Conservation (phyloP, 805 yeast genomes). For the Starmerella floris region DNA sequence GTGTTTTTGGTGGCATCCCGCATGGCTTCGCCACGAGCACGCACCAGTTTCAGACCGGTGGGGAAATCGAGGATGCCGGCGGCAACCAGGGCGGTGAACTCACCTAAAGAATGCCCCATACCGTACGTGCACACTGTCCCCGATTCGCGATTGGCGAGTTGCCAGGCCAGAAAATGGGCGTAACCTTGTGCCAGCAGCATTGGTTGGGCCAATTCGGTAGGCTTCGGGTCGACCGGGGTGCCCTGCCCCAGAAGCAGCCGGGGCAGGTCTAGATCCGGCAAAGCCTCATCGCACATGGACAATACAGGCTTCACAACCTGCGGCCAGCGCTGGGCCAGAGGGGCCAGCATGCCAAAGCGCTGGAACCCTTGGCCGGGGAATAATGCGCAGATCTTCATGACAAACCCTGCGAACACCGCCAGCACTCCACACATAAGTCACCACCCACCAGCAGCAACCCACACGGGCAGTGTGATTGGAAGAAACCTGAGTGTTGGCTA, state of each 20-base stretch:
- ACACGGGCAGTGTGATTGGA: no score
- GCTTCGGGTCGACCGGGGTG: conserved; percentile 17
- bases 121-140: conserved; percentile 19
- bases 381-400: conserved; percentile 7
- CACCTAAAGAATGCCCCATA: conserved; percentile 42
- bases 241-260: conserved; percentile 14
- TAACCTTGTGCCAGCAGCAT: conserved; percentile 36
- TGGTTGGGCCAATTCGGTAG: conserved; percentile 42
- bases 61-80: conserved; percentile 29
- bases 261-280: conserved; percentile 28
- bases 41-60: conserved; percentile 33
- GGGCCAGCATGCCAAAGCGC: conserved; percentile 24
- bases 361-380: conserved; percentile 32
- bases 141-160: neutral
- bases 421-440: no score
- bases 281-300: conserved; percentile 29
- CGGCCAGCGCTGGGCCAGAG: conserved; percentile 19
- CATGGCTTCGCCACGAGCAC: conserved; percentile 36
- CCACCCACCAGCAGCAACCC: no score
- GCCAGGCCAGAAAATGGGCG: conserved; percentile 23
- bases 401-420: no score
- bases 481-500: no score
- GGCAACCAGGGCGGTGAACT: conserved; percentile 34
- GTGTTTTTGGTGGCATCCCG: conserved; percentile 23
- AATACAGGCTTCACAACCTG: conserved; percentile 21